Base-by-base conservation (phyloP, 2,329 filamentous ascomycete genomes). In the Xylariaceae sp. region DNA sequence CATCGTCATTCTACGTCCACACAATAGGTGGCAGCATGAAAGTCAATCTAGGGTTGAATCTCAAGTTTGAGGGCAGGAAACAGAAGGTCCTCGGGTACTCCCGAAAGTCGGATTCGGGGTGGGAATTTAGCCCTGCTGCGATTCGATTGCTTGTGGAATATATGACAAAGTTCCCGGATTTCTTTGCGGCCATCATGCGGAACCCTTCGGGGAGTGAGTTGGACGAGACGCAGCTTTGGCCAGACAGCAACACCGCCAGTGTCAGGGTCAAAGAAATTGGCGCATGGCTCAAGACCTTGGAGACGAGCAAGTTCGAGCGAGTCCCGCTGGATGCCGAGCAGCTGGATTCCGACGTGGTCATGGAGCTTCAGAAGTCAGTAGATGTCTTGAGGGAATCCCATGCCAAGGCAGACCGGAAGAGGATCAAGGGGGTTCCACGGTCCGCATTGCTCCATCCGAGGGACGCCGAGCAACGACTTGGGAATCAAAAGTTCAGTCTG, bases 311-410 rank as follows among this genome's bases (percentile, higher is more conserved):
- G 64, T 96, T 99, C 65, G 93, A 98, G 74, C 88, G 88, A 62
- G 95, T 99, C n/a, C 93, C 95, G 20, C 83, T 99, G 14, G 95
- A 99, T 67, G 95, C 95, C 1, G 91, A 97, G 71, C 96, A 99
- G 72, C 86, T 99, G 3, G 95, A 99, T 73, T 96, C 92, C 0
- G 89, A 92, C 57, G 85, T 92, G 14, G 95, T 98, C 60, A 88
- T 87, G 78, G 76, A 85, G 50, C 89, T 99, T 54, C 92, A 96
- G 65, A 75, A 81, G 52, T 87, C 88, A 42, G 90, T 91, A 2
- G 91, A 97, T 65, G 62, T 81, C 50, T 74, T 84, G 23, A 77
- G 81, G 57, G 75, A 79, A 42, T 77, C 78, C 20, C 81, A 79
- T 14, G 74, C 81, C 16, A 77, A 80, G 14, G 75, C 80, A 29